Evolutionary conservation across 73 alveolate species (phyloP), one percentile per base, ranked within the genome.

Genomic region (Paramecium caudatum): DNA sequence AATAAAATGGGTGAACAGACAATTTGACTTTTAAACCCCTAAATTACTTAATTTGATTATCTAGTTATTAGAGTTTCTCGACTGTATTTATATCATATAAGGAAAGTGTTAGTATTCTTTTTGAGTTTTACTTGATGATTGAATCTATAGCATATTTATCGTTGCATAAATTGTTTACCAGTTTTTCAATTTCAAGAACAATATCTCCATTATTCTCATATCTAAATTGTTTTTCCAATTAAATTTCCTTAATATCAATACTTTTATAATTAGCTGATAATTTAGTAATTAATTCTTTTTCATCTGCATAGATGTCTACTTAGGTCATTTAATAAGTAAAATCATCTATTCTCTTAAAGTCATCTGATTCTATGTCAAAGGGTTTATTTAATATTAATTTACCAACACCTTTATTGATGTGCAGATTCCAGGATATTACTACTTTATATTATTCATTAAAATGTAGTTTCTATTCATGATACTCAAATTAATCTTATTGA

Each of bases 171-270:
- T 70, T 21, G 5, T 4, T 37, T 43, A 70, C 34, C 30, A 70
- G 9, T 16, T 21, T 43, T 37, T 39, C 2, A 17, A 70, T 36
- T 36, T 43, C 63, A n/a, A 39, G 39, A 37, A 16, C 16, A n/a
- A 70, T 13, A 36, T 70, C 87, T 39, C 87, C 87, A 36, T 70
- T 70, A 39, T 36, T 70, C 30, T 70, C 87, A 70, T 70, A 70
- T 37, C 87, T 70, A 33, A 70, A 70, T 43, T 36, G 5, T 16
- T 39, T 39, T 9, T 36, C 68, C 4, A 70, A 33, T 1, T 15
- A 0, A 13, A 70, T 16, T 25, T 12, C 48, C 17, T 70, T 70
- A 7, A 43, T 36, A 36, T 70, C 46, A 70, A 33, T 65, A 36
- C 33, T 48, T 65, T 65, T 65, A 4, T 33, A 15, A 10, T 33